Evolutionary conservation across 1,139 yeast genomes (phyloP).

Genomic region (Pichiaceae sp.): DNA sequence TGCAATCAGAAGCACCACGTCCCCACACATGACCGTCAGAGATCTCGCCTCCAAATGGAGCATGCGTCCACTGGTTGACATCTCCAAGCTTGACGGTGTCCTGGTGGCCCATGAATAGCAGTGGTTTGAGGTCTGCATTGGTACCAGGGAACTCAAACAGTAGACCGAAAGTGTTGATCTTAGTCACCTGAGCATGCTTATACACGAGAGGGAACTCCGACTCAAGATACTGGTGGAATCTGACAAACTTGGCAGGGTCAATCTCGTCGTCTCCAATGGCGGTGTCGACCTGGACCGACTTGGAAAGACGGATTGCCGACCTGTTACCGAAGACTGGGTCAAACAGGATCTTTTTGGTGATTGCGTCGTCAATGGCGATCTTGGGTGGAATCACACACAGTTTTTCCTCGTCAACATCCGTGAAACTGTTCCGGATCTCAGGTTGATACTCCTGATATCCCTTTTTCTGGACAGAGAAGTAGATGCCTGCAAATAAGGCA

Average conservation of each 20-base stretch:
- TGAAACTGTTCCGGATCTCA: no score
- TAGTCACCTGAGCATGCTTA: slow-evolving; percentile 32
- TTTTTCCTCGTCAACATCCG: no score
- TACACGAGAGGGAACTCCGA: slow-evolving; percentile 33
- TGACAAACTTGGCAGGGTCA: not conserved
- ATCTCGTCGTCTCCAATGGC: slow-evolving; percentile 29
- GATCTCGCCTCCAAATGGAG: slow-evolving; percentile 63
- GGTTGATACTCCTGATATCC: no score
- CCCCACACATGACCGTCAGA: slow-evolving; percentile 58
- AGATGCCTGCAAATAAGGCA: no score
- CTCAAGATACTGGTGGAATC: slow-evolving; percentile 4
- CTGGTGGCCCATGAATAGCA: slow-evolving; percentile 67
- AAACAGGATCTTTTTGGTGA: not conserved
- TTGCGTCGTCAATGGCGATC: not conserved
- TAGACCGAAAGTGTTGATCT: slow-evolving; percentile 35
- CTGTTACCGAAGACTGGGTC: not conserved
- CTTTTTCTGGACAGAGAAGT: no score
- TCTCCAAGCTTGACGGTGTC: slow-evolving; percentile 82
- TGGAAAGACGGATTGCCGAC: slow-evolving; percentile 26
- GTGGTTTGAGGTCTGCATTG: slow-evolving; percentile 45
- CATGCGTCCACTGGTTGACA: slow-evolving; percentile 48
- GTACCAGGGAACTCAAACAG: slow-evolving; percentile 32
- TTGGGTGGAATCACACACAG: no score
- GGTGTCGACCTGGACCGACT: slow-evolving; percentile 33
- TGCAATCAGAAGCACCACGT: slow-evolving; percentile 60